Evolutionary conservation across 2,329 filamentous ascomycete species (phyloP).

Genomic region (Pseudogymnoascus sp.): DNA sequence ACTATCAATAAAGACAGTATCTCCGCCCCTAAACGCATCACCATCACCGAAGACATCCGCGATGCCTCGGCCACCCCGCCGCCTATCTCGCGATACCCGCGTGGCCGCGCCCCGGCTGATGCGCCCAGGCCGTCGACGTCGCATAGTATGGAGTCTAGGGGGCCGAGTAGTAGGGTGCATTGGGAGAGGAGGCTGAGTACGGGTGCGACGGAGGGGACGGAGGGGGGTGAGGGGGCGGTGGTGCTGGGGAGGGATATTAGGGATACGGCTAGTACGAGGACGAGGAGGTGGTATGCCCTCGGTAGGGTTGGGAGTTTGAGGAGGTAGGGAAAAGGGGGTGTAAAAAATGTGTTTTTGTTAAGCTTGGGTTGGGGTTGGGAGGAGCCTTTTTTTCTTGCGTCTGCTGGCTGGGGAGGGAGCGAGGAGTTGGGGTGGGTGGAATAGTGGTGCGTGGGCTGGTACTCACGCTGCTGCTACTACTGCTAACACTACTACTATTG

Average conservation of each 20-base stretch:
- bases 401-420: neutral
- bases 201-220: neutral
- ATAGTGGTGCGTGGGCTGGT: neutral
- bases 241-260: neutral
- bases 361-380: too few relatives aligned
- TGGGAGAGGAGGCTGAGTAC: neutral
- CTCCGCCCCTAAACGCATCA: neutral
- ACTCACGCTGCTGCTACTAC: neutral
- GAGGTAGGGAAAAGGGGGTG: neutral
- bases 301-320: neutral
- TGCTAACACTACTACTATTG: neutral
- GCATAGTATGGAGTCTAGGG: neutral
- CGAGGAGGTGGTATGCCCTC: constrained; percentile 8
- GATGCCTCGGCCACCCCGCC: neutral
- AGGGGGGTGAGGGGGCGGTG: neutral
- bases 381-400: neutral
- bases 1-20: neutral
- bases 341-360: neutral
- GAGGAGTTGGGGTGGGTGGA: neutral
- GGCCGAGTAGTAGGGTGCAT: neutral
- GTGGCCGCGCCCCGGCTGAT: neutral
- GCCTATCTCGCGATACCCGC: neutral
- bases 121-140: neutral
- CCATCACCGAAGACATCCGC: neutral
- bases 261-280: neutral